A percentile compares a stretch with the other conserved stretches of the same genome.
Evolutionary conservation across 2,329 filamentous ascomycete species (phyloP).

Genomic region (Aquanectria penicillioides): DNA sequence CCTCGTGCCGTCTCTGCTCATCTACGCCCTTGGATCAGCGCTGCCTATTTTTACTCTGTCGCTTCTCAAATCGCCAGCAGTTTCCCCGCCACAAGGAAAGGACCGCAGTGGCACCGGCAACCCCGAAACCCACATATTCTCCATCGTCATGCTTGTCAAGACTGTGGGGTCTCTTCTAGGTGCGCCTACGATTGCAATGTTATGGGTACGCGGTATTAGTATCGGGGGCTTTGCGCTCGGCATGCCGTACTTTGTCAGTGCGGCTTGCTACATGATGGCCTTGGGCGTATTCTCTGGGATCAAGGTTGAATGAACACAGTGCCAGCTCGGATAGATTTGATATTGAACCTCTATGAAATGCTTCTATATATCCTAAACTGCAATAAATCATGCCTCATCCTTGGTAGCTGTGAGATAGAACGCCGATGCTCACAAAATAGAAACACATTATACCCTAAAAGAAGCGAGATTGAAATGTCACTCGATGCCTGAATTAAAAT

Average conservation of each 20-base stretch:
- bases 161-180: slow-evolving; percentile 59
- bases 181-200: slow-evolving; percentile 56
- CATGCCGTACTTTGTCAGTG: slow-evolving; percentile 40
- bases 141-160: slow-evolving; percentile 62
- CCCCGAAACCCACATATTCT: slow-evolving; percentile 55
- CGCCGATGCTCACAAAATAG: too few relatives aligned
- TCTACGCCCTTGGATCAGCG: slow-evolving; percentile 60
- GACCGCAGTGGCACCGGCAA: slow-evolving; percentile 25
- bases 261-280: slow-evolving; percentile 33
- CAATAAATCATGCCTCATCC: too few relatives aligned
- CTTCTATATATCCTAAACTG: too few relatives aligned
- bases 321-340: too few relatives aligned
- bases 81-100: slow-evolving; percentile 35
- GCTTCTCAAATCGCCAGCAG: slow-evolving; percentile 55
- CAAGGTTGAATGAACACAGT: slow-evolving; percentile 17
- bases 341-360: too few relatives aligned
- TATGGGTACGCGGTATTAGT: slow-evolving; percentile 58
- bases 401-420: too few relatives aligned
- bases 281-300: slow-evolving; percentile 30
- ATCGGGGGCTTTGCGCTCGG: slow-evolving; percentile 43
- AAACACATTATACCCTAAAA: too few relatives aligned
- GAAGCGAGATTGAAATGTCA: too few relatives aligned
- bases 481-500: too few relatives aligned
- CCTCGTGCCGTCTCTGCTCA: slow-evolving; percentile 54
- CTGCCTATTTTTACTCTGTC: slow-evolving; percentile 61